Evolutionary conservation across 2,329 filamentous ascomycete genomes (phyloP).

Genomic region (Aspergillus eucalypticola): DNA sequence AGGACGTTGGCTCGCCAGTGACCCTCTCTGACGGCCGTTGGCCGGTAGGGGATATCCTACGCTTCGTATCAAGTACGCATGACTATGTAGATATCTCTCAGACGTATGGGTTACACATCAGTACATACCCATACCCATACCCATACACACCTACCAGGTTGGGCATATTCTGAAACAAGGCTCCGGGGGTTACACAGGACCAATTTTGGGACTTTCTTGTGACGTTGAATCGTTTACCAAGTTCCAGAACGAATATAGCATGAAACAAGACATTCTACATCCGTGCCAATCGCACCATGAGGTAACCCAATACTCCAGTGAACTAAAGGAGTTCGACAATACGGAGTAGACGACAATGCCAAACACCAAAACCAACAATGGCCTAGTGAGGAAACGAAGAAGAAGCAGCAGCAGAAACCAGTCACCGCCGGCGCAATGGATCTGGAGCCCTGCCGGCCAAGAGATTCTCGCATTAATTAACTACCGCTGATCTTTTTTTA

Average conservation of each 20-base stretch:
- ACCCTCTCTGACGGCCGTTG: too few species aligned
- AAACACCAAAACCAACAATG: conserved; percentile 1
- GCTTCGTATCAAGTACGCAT: neutral
- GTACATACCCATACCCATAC: neutral
- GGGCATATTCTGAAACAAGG: neutral
- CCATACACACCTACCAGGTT: neutral
- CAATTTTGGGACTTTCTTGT: neutral
- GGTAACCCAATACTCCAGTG: neutral
- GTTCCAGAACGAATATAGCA: neutral
- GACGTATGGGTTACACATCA: neutral
- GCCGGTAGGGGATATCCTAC: neutral
- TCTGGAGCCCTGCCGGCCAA: neutral
- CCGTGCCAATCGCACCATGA: neutral
- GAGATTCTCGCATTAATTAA: conserved; percentile 2
- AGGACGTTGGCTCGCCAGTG: neutral
- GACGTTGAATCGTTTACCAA: neutral
- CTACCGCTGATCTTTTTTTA: conserved; percentile 7
- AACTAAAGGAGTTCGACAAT: neutral
- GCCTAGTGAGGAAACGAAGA: neutral
- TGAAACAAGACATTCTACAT: neutral
- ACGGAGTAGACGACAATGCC: neutral
- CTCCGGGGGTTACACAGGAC: neutral
- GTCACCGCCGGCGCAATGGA: neutral
- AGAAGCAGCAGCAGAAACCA: neutral
- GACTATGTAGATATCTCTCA: neutral